phyloP scores from a whole-genome alignment of 768 basidiomycete species.

The Tephrocybe sp. region DNA sequence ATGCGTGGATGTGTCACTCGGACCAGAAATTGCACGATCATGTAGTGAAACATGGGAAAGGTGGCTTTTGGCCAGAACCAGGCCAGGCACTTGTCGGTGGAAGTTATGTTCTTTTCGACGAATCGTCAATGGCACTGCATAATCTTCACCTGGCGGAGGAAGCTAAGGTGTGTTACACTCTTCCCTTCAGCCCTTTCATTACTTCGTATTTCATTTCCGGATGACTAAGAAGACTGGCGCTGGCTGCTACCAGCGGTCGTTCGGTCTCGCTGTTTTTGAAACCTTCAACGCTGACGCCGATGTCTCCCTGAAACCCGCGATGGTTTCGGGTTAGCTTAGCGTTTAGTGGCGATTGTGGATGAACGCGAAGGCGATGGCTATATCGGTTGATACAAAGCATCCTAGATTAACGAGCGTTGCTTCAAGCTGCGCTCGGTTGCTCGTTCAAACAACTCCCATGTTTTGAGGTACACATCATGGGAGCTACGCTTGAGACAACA shows the following conservation, averaged over 20 bases:
- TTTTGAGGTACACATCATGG: slow-evolving; percentile 64
- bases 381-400: slow-evolving; percentile 94
- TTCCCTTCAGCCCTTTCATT: slow-evolving; percentile 6
- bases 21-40: slow-evolving; percentile 83
- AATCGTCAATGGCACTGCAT: slow-evolving; percentile 48
- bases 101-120: slow-evolving; percentile 82
- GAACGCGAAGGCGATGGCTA: slow-evolving; percentile 30
- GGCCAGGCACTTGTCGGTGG: slow-evolving; percentile 85
- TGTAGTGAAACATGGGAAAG: slow-evolving; percentile 53
- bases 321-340: slow-evolving; percentile 45
- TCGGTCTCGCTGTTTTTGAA: slow-evolving; percentile 23
- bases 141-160: slow-evolving; percentile 50
- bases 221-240: slow-evolving; percentile 92
- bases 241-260: slow-evolving; percentile 70
- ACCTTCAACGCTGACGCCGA: slow-evolving; percentile 14
- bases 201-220: slow-evolving; percentile 37
- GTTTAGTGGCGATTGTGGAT: slow-evolving; percentile 21
- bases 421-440: slow-evolving; percentile 31
- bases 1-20: slow-evolving; percentile 97
- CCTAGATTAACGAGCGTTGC: slow-evolving; percentile 60
- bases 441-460: slow-evolving; percentile 88
- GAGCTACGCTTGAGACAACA: slow-evolving; percentile 94
- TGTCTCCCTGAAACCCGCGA: slow-evolving; percentile 51
- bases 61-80: slow-evolving; percentile 77
- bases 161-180: slow-evolving; percentile 52